phyloP scores from a whole-genome alignment of 495 filamentous ascomycete species.

The Cetradonia linearis region DNA sequence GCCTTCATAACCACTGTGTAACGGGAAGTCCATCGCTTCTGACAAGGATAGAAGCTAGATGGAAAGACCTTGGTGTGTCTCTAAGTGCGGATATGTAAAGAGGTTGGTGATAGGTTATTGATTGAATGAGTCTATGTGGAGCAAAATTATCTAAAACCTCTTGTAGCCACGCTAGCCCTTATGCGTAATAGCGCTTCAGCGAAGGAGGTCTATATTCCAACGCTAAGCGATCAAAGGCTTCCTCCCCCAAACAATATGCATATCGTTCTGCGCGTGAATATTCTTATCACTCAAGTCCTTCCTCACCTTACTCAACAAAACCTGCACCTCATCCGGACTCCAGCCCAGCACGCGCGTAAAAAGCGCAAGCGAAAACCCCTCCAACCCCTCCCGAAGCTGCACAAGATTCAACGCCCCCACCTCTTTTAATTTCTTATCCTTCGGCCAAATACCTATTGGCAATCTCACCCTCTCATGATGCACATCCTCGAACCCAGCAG shows the following conservation, averaged over 20 bases:
- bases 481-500: conserved; percentile 27
- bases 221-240: conserved; percentile 1
- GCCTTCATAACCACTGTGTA: neutral
- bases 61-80: neutral
- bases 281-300: conserved; percentile 41
- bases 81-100: no score
- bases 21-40: neutral
- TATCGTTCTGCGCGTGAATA: conserved; percentile 32
- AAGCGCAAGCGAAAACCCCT: conserved; percentile 35
- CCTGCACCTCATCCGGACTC: conserved; percentile 45
- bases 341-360: conserved; percentile 48
- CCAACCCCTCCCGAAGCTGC: conserved; percentile 36
- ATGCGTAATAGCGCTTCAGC: no score
- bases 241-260: conserved; percentile 15
- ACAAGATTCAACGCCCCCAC: conserved; percentile 29
- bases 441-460: conserved; percentile 28
- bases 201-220: no score
- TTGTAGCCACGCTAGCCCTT: no score
- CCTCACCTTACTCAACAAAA: conserved; percentile 44
- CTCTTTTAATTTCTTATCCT: conserved; percentile 24
- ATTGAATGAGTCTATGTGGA: no score
- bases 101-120: no score
- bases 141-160: no score
- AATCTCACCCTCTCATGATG: conserved; percentile 17
- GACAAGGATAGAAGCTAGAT: neutral